These are phyloP conservation scores for Trichosporon ovoides DNA, from an alignment of 1,284 basidiomycete genomes.

Conservation along the genomic window DNA sequence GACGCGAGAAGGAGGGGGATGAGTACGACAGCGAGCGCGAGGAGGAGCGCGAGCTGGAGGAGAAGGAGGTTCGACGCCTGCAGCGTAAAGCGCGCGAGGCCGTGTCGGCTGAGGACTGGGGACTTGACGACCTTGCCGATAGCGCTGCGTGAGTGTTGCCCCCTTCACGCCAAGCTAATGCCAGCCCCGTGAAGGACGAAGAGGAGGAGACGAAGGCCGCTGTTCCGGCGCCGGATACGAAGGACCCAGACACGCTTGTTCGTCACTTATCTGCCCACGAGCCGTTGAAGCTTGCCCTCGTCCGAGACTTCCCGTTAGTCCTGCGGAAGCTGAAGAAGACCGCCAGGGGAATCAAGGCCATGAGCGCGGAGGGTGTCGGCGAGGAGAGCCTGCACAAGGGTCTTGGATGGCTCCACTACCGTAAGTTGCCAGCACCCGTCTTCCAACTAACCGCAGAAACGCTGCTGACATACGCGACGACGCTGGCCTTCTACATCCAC, in stretches of 20 bases:
- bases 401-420: conserved; percentile 50
- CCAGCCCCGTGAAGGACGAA: not conserved
- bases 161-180: not conserved
- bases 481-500: conserved; percentile 88
- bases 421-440: conserved; percentile 26
- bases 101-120: conserved; percentile 71
- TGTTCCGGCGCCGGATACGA: conserved; percentile 29
- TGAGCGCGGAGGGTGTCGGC: conserved; percentile 33
- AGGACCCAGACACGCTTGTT: conserved; percentile 55
- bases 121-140: conserved; percentile 60
- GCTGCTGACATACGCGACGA: conserved; percentile 80
- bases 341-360: conserved; percentile 41
- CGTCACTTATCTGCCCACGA: conserved; percentile 71
- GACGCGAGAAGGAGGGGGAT: conserved; percentile 21
- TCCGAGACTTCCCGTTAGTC: conserved; percentile 53
- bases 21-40: conserved; percentile 52
- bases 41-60: conserved; percentile 23
- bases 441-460: conserved; percentile 58
- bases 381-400: conserved; percentile 44
- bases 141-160: conserved; percentile 39
- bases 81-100: conserved; percentile 69
- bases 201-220: conserved; percentile 8
- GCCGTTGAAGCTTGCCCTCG: conserved; percentile 62
- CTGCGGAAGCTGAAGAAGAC: conserved; percentile 47
- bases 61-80: conserved; percentile 56